These are phyloP conservation scores for Adansonia rubrostipa DNA, from an alignment of 441 rosid species.

Conservation along the genomic window DNA sequence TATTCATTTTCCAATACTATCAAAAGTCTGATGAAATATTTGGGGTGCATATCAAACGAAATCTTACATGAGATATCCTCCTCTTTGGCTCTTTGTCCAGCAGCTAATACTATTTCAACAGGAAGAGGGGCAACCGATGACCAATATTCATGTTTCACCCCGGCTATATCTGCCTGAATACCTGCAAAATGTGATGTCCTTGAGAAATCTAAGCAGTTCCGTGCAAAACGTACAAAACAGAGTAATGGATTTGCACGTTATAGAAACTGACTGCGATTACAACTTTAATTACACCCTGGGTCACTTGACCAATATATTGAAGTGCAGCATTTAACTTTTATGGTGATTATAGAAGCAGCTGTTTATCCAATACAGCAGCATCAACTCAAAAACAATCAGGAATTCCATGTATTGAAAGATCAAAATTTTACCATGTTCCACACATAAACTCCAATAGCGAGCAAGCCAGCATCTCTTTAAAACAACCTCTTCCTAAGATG, in stretches of 20 bases:
- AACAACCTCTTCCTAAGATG: conserved; percentile 88
- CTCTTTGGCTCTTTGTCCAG: conserved; percentile 77
- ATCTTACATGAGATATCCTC: conserved; percentile 47
- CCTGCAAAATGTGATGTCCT: conserved; percentile 50
- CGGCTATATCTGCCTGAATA: conserved; percentile 75
- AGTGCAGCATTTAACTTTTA: not conserved
- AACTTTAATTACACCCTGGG: not conserved
- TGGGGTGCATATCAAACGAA: conserved; percentile 11
- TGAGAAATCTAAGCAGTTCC: conserved; percentile 14
- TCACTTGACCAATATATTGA: not conserved
- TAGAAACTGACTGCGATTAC: not conserved
- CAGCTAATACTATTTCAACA: conserved; percentile 69
- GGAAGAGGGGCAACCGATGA: conserved; percentile 94
- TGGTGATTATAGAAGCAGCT: not conserved
- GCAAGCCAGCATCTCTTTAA: conserved; percentile 99
- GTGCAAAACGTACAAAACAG: not conserved
- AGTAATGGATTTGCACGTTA: not conserved
- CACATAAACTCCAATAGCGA: conserved; percentile 82
- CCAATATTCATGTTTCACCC: conserved; percentile 76
- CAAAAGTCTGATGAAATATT: conserved; percentile 5
- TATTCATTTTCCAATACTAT: not conserved
- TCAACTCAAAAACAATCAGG: conserved; percentile 15
- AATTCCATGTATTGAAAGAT: conserved; percentile 19
- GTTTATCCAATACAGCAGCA: conserved; percentile 3
- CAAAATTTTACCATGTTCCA: conserved; percentile 58